Percentiles rank a stretch among this genome's conserved stretches.
phyloP scores from a whole-genome alignment of 139 green algal genomes.

The Ettlia oleoabundans region DNA sequence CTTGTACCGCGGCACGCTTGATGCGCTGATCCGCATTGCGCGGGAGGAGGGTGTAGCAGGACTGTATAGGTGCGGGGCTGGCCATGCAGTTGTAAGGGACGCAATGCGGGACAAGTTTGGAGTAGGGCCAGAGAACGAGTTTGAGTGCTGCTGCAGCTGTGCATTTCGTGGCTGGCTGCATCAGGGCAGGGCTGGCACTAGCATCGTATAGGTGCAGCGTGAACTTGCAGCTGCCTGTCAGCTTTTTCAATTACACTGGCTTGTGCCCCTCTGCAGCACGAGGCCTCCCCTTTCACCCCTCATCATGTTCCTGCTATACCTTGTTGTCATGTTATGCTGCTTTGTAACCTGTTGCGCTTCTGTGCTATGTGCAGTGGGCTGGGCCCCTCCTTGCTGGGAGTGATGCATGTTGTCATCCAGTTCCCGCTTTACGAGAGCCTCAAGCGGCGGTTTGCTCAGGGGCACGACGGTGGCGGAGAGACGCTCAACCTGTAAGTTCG shows the following conservation, averaged over 20 bases:
- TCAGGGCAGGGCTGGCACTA: too few species aligned
- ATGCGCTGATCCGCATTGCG: slow-evolving; percentile 83
- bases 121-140: too few species aligned
- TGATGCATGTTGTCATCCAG: slow-evolving; percentile 95
- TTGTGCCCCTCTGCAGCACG: too few species aligned
- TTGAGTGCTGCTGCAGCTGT: background rate
- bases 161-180: too few species aligned
- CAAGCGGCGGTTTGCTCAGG: slow-evolving; percentile 62
- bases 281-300: too few species aligned
- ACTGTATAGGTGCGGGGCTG: slow-evolving; percentile 77
- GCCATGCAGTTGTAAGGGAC: background rate
- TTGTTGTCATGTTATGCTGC: background rate
- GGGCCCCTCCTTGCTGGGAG: slow-evolving; percentile 86
- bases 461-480: background rate
- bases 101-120: too few species aligned
- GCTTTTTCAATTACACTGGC: too few species aligned
- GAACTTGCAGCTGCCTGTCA: too few species aligned
- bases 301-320: too few species aligned
- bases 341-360: background rate
- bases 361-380: slow-evolving; percentile 68
- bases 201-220: too few species aligned
- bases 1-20: slow-evolving; percentile 76
- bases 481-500: slow-evolving; percentile 20
- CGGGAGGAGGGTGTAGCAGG: slow-evolving; percentile 88
- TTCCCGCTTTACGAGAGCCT: slow-evolving; percentile 95